Evolutionary conservation across 2,329 filamentous ascomycete genomes (phyloP), one percentile per base, ranked within the genome.

Genomic region (Monascus ruber): DNA sequence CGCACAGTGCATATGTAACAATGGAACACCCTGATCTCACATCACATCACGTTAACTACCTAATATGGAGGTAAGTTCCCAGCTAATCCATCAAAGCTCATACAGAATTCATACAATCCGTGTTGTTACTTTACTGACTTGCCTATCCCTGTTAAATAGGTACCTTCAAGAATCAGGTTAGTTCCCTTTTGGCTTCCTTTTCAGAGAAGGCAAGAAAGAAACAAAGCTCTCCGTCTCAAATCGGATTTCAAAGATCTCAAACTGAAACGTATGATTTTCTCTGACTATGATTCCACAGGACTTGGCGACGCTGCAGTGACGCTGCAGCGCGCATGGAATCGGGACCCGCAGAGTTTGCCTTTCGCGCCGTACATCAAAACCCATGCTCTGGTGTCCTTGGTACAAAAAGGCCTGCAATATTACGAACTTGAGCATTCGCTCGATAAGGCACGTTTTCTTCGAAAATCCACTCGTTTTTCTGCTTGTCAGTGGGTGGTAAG

Each of bases 41-140:
- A 46, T 65, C 61, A 53, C 68, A 81, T 66, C 76, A 80, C 58
- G 71, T 82, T 56, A 82, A 81, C 64, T 80, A 81, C 63, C 66
- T 81, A 55, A 77, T 82, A 60, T 79, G 77, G 72, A 76, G 77
- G 70, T 80, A 72, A 41, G 68, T 61, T 24, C 39, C 37, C 11
- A 36, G 6, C n/a, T 11, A 11, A 10, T 36, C 11, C n/a, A 6
- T n/a, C 34, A 25, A 28, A 43, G 25, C 34, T 26, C 32, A 42
- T 32, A 25, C 25, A 26, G 33, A 34, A 40, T 34, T 42, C 50
- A 40, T 48, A 44, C 28, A 49, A 41, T 40, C 34, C 49, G 42
- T 49, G 37, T 35, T 36, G 34, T 37, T 42, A 35, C 41, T 35
- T 37, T 26, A 34, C 29, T 7, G 26, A 34, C 33, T 26, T 8